phyloP scores from a whole-genome alignment of 768 basidiomycete genomes.

The Collybia mongolica region DNA sequence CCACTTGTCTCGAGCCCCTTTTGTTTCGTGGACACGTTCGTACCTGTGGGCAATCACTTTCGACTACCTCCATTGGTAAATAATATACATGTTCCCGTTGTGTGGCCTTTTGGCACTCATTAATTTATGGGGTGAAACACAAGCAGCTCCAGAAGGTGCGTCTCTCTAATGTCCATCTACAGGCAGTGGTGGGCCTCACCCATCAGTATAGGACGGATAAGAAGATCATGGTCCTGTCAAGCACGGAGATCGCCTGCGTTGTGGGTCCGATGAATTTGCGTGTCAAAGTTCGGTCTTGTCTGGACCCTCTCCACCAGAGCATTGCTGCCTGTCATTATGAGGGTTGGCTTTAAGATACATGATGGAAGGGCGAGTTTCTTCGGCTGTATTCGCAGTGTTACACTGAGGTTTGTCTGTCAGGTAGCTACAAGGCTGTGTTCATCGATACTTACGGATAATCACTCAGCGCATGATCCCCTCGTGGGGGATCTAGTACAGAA shows the following conservation, averaged over 20 bases:
- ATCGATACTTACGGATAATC: conserved; percentile 88
- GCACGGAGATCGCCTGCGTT: conserved; percentile 73
- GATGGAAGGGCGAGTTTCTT: conserved; percentile 54
- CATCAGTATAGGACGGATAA: conserved; percentile 97
- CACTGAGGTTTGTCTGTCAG: too few species aligned
- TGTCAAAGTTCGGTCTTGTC: conserved; percentile 52
- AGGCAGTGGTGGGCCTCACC: conserved; percentile 80
- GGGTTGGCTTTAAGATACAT: conserved; percentile 72
- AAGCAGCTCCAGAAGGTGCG: conserved; percentile 77
- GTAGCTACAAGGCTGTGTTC: conserved; percentile 90
- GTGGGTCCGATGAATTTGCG: conserved; percentile 76
- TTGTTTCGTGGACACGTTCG: conserved; percentile 85
- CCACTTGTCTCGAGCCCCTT: conserved; percentile 94
- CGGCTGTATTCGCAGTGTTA: not conserved
- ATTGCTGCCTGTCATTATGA: conserved; percentile 27
- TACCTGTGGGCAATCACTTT: conserved; percentile 96
- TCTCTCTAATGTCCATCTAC: conserved; percentile 84
- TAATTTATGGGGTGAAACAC: conserved; percentile 67
- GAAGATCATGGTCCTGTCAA: conserved; percentile 92
- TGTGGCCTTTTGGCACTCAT: not conserved
- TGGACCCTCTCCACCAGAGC: conserved; percentile 42
- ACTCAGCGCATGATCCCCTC: conserved; percentile 78
- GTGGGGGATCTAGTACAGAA: conserved; percentile 93
- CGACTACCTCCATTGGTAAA: conserved; percentile 95
- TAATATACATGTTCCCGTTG: conserved; percentile 13